A percentile compares a stretch with the other conserved stretches of the same genome.
Evolutionary conservation across 345 rosid genomes (phyloP).

Genomic region (Aquilaria malaccensis): DNA sequence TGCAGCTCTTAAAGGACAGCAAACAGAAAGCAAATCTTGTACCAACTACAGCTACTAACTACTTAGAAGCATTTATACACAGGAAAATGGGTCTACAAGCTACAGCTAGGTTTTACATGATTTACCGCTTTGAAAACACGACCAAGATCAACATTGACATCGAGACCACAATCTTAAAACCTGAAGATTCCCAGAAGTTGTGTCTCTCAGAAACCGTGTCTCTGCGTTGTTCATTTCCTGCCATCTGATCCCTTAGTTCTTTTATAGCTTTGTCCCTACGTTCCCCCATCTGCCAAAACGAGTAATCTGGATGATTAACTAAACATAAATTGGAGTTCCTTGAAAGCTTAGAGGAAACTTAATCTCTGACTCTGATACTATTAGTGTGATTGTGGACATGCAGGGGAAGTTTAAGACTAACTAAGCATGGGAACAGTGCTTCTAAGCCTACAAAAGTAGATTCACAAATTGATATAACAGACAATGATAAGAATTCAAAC

Average conservation of each 20-base stretch:
- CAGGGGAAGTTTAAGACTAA: no score
- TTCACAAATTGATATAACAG: no score
- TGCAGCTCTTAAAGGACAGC: conserved; percentile 4
- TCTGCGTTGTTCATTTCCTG: conserved; percentile 32
- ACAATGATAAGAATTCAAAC: no score
- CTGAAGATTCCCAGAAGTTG: conserved; percentile 78
- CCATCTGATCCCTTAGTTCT: conserved; percentile 63
- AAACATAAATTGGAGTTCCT: not conserved
- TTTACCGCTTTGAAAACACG: conserved; percentile 64
- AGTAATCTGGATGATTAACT: not conserved
- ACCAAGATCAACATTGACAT: conserved; percentile 87
- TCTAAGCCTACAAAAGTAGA: no score
- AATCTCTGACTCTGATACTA: no score
- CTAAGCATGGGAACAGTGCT: no score
- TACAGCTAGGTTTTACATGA: not conserved
- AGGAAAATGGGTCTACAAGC: conserved; percentile 15
- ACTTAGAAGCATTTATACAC: conserved; percentile 16
- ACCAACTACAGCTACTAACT: not conserved
- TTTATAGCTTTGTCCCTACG: conserved; percentile 68
- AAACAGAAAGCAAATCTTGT: not conserved
- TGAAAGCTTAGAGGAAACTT: no score
- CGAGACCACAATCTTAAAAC: conserved; percentile 76
- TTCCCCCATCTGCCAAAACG: conserved; percentile 60
- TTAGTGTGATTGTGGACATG: no score
- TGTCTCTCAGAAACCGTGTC: conserved; percentile 28